phyloP scores from a whole-genome alignment of 192 early-diverging fungal genomes.

The Lunasporangiospora selenospora region DNA sequence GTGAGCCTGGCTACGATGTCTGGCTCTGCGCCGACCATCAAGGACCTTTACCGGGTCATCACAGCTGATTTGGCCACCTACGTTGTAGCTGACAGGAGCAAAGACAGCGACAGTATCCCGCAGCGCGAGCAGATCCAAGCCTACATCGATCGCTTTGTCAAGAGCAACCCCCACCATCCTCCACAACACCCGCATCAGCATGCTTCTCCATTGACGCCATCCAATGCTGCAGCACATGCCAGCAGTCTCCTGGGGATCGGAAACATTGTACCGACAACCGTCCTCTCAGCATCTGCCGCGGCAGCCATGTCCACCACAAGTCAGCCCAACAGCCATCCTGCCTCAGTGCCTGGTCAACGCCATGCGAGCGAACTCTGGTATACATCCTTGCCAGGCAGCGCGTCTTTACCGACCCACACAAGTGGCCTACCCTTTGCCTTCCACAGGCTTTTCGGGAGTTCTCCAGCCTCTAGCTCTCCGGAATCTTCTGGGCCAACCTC shows the following conservation, averaged over 20 bases:
- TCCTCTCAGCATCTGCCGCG: no score
- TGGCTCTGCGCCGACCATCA: conserved; percentile 28
- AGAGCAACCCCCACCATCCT: conserved; percentile 8
- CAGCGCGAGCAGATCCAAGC: conserved; percentile 24
- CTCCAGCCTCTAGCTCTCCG: conserved; percentile 1
- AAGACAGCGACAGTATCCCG: conserved; percentile 7
- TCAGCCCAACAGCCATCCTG: no score
- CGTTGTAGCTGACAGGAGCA: conserved; percentile 4
- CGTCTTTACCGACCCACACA: conserved; percentile 7
- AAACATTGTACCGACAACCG: no score
- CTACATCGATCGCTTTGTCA: conserved; percentile 39
- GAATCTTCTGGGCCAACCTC: conserved; percentile 9
- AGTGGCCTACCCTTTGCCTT: conserved; percentile 32
- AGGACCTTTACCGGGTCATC: conserved; percentile 39
- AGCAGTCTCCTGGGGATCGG: no score
- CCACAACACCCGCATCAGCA: background rate
- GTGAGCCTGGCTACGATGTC: no score
- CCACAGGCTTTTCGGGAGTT: conserved; percentile 17
- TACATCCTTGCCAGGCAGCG: conserved; percentile 20
- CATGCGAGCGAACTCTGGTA: conserved; percentile 39
- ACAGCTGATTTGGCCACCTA: conserved; percentile 26
- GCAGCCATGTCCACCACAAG: background rate
- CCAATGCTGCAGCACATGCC: background rate
- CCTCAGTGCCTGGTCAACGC: conserved; percentile 32
- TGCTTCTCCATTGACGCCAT: no score